Evolutionary conservation across 257 asterid species (phyloP).

Genomic region (Haberlea rhodopensis): DNA sequence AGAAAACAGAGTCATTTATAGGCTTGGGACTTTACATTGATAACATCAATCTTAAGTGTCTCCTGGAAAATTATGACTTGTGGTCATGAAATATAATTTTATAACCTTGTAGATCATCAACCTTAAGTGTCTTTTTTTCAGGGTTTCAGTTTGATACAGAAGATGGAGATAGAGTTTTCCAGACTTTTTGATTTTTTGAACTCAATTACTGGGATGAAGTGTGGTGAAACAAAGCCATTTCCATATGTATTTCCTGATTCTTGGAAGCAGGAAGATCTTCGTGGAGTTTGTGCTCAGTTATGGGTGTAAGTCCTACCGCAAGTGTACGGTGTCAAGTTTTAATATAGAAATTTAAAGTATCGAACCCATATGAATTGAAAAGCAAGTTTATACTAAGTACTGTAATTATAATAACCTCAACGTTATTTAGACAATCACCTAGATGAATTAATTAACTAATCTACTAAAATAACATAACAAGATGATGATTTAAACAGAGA

Average conservation of each 20-base stretch:
- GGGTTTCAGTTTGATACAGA: conserved; percentile 95
- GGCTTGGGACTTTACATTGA: background rate
- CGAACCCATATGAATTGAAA: too few relatives aligned
- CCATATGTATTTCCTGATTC: conserved; percentile 85
- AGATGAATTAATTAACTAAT: too few relatives aligned
- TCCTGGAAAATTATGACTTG: background rate
- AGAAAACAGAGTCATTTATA: background rate
- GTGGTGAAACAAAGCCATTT: conserved; percentile 75
- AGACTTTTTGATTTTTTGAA: conserved; percentile 68
- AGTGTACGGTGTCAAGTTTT: too few relatives aligned
- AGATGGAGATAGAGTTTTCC: conserved; percentile 84
- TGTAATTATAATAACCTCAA: too few relatives aligned
- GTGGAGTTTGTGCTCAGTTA: conserved; percentile 84
- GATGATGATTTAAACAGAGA: too few relatives aligned
- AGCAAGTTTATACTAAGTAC: too few relatives aligned
- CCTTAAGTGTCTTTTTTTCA: too few relatives aligned
- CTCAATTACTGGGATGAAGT: conserved; percentile 59
- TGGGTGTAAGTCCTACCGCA: too few relatives aligned
- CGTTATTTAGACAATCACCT: too few relatives aligned
- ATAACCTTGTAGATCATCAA: background rate
- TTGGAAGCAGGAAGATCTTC: conserved; percentile 88
- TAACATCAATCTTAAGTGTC: background rate
- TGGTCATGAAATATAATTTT: background rate
- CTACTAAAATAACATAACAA: too few relatives aligned
- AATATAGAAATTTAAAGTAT: too few relatives aligned